Conservation (phyloP, 495 filamentous ascomycete genomes). For the Penicillium atrosanguineum region DNA sequence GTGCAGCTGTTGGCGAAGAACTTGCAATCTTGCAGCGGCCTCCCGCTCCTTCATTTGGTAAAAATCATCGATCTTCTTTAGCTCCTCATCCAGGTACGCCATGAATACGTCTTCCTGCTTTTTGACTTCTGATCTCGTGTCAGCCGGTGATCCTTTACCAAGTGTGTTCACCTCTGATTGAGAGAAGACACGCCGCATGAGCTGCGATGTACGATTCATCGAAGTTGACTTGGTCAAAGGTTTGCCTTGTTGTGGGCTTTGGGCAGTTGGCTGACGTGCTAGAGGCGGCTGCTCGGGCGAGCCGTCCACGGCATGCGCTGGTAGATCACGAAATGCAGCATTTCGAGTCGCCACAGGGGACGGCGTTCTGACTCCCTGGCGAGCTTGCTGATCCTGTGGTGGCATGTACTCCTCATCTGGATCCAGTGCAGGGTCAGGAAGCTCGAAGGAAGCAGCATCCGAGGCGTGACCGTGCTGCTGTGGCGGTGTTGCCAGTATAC, state of each 20-base stretch:
- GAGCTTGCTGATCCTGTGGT: constrained; percentile 19
- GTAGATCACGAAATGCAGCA: constrained; percentile 12
- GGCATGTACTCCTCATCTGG: constrained; percentile 33
- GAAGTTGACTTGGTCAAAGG: constrained; percentile 14
- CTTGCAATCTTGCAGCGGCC: constrained; percentile 63
- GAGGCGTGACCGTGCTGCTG: constrained; percentile 23
- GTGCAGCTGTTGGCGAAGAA: constrained; percentile 77
- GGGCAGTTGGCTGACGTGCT: constrained; percentile 9
- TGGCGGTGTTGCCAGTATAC: constrained; percentile 68
- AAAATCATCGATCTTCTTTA: constrained; percentile 84
- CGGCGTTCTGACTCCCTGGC: constrained; percentile 16
- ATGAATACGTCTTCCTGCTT: constrained; percentile 74
- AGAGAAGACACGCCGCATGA: constrained; percentile 40
- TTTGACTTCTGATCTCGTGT: constrained; percentile 49
- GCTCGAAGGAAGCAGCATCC: constrained; percentile 53
- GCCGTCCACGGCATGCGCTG: constrained; percentile 7
- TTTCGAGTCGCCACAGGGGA: constrained; percentile 30
- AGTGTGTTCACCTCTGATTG: constrained; percentile 24
- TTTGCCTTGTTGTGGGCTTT: constrained; percentile 12
- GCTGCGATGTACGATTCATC: constrained; percentile 25
- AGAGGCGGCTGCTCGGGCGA: constrained; percentile 6
- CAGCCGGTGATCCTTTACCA: constrained; percentile 36
- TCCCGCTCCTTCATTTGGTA: constrained; percentile 81
- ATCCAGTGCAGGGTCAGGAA: constrained; percentile 74
- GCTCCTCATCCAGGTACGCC: constrained; percentile 69